Conservation (phyloP, 164 flowering plant species). For the Aristolochia californica region DNA sequence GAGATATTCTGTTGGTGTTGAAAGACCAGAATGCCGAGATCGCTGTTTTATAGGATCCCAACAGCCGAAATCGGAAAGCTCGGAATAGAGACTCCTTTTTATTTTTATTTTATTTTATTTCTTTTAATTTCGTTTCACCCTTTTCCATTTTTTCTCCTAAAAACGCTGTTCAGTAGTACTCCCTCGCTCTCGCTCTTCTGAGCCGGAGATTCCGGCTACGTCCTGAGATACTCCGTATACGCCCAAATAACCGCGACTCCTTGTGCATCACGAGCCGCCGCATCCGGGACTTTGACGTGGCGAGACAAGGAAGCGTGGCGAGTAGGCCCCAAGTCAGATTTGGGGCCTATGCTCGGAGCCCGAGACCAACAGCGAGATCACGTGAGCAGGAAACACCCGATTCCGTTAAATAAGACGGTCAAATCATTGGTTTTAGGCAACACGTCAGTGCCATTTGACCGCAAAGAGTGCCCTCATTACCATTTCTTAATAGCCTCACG, state of each 20-base stretch:
- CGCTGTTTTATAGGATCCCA: constrained; percentile 53
- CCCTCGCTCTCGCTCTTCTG: not conserved
- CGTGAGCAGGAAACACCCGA: constrained; percentile 34
- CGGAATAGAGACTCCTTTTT: not conserved
- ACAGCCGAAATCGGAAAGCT: constrained; percentile 32
- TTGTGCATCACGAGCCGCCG: constrained; percentile 22
- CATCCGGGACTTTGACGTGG: constrained; percentile 12
- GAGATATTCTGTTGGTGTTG: not conserved
- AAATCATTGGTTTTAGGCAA: constrained; percentile 14
- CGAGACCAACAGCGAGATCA: constrained; percentile 17
- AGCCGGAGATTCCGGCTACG: constrained; percentile 15
- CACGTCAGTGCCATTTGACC: constrained; percentile 13
- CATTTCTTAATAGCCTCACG: not conserved
- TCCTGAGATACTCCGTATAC: not conserved
- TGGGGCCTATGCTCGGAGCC: constrained; percentile 5
- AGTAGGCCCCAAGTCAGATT: no score
- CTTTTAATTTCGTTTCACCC: not conserved
- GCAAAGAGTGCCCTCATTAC: not conserved
- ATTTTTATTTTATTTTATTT: not conserved
- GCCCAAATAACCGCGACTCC: not conserved
- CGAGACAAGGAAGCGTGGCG: constrained; percentile 9
- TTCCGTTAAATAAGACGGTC: constrained; percentile 22
- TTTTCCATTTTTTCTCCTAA: not conserved
- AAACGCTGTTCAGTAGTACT: not conserved
- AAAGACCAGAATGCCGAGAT: constrained; percentile 22